These are phyloP conservation scores for Nicotiana sylvestris DNA, from an alignment of 257 asterid genomes.

Conservation along the genomic window DNA sequence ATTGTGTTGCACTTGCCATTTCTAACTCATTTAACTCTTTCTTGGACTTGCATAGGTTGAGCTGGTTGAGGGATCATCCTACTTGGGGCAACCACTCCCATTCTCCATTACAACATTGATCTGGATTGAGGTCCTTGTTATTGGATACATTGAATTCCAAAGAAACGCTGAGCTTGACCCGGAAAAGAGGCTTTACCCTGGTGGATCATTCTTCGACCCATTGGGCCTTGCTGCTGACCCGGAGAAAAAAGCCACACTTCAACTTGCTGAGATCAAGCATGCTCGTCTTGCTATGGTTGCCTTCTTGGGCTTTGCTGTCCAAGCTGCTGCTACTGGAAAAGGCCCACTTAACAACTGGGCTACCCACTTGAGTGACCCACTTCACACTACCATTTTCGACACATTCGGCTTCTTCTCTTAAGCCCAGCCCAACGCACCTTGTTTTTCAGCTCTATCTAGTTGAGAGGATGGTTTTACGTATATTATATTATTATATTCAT, in stretches of 20 bases:
- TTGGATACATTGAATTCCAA: conserved; percentile 97
- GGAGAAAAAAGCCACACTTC: conserved; percentile 76
- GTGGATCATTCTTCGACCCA: conserved; percentile 89
- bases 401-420: conserved; percentile 71
- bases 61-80: conserved; percentile 83
- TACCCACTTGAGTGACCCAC: conserved; percentile 97
- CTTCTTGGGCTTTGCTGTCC: conserved; percentile 87
- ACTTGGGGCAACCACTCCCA: conserved; percentile 93
- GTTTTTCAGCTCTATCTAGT: not conserved
- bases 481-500: conserved; percentile 2
- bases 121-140: conserved; percentile 72
- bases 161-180: conserved; percentile 96
- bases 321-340: conserved; percentile 94
- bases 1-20: not conserved
- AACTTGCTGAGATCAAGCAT: conserved; percentile 95
- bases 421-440: not conserved
- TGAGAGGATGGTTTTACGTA: conserved; percentile 23
- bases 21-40: not conserved
- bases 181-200: conserved; percentile 89
- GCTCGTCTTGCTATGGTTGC: conserved; percentile 98
- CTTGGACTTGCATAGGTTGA: conserved; percentile 50
- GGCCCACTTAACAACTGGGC: conserved; percentile 98
- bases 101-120: conserved; percentile 81
- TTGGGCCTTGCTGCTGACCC: conserved; percentile 94
- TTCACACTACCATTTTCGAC: conserved; percentile 94